A percentile compares a stretch with the other conserved stretches of the same genome.
Evolutionary conservation across 2,329 filamentous ascomycete genomes (phyloP).

Genomic region (Xylariales sp.): DNA sequence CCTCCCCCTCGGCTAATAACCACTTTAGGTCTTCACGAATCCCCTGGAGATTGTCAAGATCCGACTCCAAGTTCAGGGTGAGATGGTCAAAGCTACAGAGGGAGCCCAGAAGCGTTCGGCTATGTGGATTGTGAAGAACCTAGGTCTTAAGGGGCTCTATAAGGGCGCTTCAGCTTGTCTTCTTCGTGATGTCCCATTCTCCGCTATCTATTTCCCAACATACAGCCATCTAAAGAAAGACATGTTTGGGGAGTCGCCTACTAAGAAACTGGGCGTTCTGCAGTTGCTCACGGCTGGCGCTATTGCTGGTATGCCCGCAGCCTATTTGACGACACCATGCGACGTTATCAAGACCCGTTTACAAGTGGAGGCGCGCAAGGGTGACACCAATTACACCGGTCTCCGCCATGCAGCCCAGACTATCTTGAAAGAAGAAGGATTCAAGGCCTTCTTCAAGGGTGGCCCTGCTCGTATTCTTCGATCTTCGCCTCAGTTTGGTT

Average conservation of each 20-base stretch:
- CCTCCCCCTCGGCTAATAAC: conserved; percentile 32
- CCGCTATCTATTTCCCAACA: conserved; percentile 97
- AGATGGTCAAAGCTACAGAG: conserved; percentile 88
- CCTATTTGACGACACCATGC: conserved; percentile 95
- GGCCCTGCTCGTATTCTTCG: conserved; percentile 94
- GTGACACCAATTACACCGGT: conserved; percentile 87
- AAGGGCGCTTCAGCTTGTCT: conserved; percentile 96
- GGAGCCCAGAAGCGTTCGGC: conserved; percentile 88
- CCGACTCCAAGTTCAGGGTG: conserved; percentile 94
- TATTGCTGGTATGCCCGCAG: conserved; percentile 90
- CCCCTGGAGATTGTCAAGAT: conserved; percentile 99
- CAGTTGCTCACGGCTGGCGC: conserved; percentile 95
- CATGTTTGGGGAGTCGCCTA: conserved; percentile 88
- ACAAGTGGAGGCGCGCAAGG: conserved; percentile 97
- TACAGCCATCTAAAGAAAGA: conserved; percentile 96
- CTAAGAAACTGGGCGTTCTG: conserved; percentile 87
- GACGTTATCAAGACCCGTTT: conserved; percentile 99
- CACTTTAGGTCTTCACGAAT: conserved; percentile 84
- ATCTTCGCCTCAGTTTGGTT: conserved; percentile 96
- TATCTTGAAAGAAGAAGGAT: conserved; percentile 90
- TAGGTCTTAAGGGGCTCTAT: conserved; percentile 94
- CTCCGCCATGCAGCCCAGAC: conserved; percentile 87
- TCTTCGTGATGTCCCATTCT: conserved; percentile 96
- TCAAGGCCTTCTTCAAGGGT: conserved; percentile 98
- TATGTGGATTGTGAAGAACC: conserved; percentile 96